A percentile compares a stretch with the other conserved stretches of the same genome.
phyloP scores from a whole-genome alignment of 1,284 basidiomycete genomes.

The Rhodotorula sp. region DNA sequence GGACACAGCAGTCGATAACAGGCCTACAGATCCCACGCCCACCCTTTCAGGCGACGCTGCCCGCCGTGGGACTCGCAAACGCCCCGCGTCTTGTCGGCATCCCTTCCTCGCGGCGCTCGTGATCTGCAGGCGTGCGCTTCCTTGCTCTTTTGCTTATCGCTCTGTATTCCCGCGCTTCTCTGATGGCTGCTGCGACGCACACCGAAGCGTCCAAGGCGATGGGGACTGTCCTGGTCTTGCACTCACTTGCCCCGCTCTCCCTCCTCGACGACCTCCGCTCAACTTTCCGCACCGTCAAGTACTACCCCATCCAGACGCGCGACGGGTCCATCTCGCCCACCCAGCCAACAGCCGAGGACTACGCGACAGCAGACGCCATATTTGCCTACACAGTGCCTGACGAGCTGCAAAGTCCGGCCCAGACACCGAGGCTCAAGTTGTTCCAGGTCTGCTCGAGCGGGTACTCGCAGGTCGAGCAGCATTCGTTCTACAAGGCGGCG shows the following conservation, averaged over 20 bases:
- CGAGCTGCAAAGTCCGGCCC: neutral
- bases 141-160: neutral
- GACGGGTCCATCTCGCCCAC: neutral
- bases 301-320: neutral
- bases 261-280: slow-evolving; percentile 3
- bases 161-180: neutral
- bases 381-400: slow-evolving; percentile 9
- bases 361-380: slow-evolving; percentile 1
- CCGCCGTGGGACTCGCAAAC: neutral
- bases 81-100: neutral
- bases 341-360: neutral
- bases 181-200: neutral
- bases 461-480: slow-evolving; percentile 13
- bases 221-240: slow-evolving; percentile 3
- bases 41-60: neutral
- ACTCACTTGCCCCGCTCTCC: slow-evolving; percentile 1
- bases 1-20: too few species aligned
- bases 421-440: slow-evolving; percentile 16
- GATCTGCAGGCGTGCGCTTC: neutral
- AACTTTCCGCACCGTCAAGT: neutral
- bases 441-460: slow-evolving; percentile 19
- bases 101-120: neutral
- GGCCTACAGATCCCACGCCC: too few species aligned
- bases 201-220: neutral
- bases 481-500: slow-evolving; percentile 14